Evolutionary conservation across 176 grass and related monocot species (phyloP).

Genomic region (Carex cristatella): DNA sequence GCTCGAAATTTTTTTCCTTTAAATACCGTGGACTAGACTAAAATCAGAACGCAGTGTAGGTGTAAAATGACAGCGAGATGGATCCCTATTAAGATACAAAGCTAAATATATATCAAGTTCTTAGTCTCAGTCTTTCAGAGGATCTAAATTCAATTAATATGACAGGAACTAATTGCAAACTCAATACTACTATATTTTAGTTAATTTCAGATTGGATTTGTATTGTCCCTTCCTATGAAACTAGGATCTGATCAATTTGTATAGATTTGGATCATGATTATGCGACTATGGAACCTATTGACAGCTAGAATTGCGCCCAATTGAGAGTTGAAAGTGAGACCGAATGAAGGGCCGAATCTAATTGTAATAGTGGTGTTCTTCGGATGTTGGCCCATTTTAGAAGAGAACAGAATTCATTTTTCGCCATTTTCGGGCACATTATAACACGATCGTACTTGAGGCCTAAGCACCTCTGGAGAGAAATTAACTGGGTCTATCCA

Average conservation of each 20-base stretch:
- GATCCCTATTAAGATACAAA: not conserved
- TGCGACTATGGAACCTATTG: too few species aligned
- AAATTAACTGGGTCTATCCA: too few species aligned
- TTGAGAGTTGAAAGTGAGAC: too few species aligned
- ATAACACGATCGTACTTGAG: not conserved
- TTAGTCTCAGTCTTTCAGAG: not conserved
- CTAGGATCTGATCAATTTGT: too few species aligned
- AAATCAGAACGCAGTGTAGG: not conserved
- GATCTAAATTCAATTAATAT: not conserved
- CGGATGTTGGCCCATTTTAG: too few species aligned
- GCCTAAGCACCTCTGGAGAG: too few species aligned
- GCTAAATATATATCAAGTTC: not conserved
- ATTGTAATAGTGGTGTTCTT: too few species aligned
- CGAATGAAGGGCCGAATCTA: too few species aligned
- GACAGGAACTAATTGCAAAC: not conserved
- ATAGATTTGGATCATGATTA: too few species aligned
- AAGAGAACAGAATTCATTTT: too few species aligned
- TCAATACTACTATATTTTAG: not conserved
- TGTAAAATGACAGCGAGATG: not conserved
- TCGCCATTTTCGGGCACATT: not conserved
- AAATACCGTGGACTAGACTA: not conserved
- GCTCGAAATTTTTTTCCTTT: not conserved
- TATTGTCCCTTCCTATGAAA: too few species aligned
- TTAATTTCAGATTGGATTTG: not conserved
- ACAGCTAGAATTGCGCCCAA: too few species aligned